Evolutionary conservation across 2,329 filamentous ascomycete species (phyloP).

Genomic region (Cytospora paraplurivora): DNA sequence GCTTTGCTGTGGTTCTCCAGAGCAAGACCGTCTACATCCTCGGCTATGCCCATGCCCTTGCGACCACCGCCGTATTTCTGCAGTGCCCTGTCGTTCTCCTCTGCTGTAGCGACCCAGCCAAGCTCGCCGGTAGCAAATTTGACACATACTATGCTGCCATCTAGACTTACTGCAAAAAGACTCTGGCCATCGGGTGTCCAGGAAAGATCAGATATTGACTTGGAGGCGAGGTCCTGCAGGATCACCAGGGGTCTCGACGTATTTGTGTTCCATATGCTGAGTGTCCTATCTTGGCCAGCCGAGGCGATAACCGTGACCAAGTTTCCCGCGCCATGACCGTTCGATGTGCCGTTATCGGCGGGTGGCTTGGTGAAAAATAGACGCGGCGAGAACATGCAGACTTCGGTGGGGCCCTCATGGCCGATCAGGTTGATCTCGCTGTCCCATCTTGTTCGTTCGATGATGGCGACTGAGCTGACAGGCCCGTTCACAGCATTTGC

Average conservation of each 20-base stretch:
- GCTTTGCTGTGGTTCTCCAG: constrained; percentile 92
- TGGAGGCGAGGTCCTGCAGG: constrained; percentile 82
- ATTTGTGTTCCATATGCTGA: constrained; percentile 98
- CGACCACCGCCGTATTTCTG: constrained; percentile 90
- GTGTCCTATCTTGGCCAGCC: constrained; percentile 91
- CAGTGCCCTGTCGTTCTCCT: constrained; percentile 90
- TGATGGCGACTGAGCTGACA: constrained; percentile 94
- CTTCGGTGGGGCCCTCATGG: constrained; percentile 94
- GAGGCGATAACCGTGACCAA: constrained; percentile 93
- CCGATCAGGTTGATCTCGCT: constrained; percentile 97
- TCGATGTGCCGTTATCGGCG: constrained; percentile 50
- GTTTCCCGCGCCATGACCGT: constrained; percentile 49
- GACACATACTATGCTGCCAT: constrained; percentile 81
- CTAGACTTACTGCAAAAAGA: constrained; percentile 82
- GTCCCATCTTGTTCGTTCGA: constrained; percentile 89
- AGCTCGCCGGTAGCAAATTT: constrained; percentile 86
- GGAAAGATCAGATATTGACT: constrained; percentile 90
- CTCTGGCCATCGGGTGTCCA: constrained; percentile 93
- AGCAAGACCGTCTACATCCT: constrained; percentile 85
- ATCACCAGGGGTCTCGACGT: constrained; percentile 90
- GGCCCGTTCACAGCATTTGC: constrained; percentile 97
- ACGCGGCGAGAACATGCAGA: constrained; percentile 93
- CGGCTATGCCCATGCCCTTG: constrained; percentile 85
- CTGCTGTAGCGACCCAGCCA: constrained; percentile 80
- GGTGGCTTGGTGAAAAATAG: constrained; percentile 78